phyloP scores from a whole-genome alignment of 768 basidiomycete genomes.

The Lenzites betulinus region DNA sequence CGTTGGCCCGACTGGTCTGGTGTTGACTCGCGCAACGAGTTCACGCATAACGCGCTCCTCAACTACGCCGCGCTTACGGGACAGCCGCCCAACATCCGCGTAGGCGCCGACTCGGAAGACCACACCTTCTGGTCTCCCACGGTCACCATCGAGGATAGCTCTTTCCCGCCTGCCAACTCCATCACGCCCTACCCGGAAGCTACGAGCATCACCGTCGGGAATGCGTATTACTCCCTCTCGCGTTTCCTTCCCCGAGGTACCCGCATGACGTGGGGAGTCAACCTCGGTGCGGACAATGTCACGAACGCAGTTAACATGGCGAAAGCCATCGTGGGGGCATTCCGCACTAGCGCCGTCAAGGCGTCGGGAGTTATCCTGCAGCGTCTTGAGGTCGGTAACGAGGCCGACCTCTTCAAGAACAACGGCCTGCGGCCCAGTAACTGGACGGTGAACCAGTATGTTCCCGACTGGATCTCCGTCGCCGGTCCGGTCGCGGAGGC shows the following conservation, averaged over 20 bases:
- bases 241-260: constrained; percentile 56
- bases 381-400: constrained; percentile 37
- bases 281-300: constrained; percentile 48
- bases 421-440: constrained; percentile 30
- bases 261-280: constrained; percentile 67
- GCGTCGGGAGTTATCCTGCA: constrained; percentile 33
- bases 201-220: constrained; percentile 56
- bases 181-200: constrained; percentile 70
- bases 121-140: constrained; percentile 55
- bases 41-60: constrained; percentile 60
- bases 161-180: constrained; percentile 50
- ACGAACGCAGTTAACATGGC: constrained; percentile 37
- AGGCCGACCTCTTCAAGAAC: constrained; percentile 36
- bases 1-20: constrained; percentile 72
- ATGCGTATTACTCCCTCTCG: constrained; percentile 55
- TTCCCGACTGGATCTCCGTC: constrained; percentile 32
- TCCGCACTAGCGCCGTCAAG: constrained; percentile 24
- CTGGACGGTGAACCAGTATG: constrained; percentile 34
- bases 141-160: constrained; percentile 45
- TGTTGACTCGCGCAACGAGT: constrained; percentile 49
- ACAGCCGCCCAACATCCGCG: constrained; percentile 55
- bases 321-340: constrained; percentile 33
- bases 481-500: constrained; percentile 27
- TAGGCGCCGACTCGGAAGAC: constrained; percentile 57
- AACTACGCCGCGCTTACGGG: constrained; percentile 58